phyloP scores from a whole-genome alignment of 495 filamentous ascomycete genomes.

The Lophiostoma macrostomum region DNA sequence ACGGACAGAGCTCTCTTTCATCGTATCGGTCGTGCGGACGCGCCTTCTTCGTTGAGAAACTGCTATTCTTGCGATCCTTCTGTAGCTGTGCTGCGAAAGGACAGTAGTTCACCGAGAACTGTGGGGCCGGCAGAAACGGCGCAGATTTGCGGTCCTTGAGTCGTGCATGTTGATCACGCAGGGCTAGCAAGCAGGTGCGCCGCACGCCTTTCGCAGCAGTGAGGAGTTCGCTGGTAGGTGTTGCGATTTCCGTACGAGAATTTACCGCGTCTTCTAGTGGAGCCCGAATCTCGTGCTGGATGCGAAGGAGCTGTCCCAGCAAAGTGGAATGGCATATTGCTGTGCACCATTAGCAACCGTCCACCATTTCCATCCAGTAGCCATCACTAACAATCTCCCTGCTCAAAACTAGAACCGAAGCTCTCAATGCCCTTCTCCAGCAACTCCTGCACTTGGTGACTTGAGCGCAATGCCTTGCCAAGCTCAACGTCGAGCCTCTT shows the following conservation, averaged over 20 bases:
- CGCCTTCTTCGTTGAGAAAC: slow-evolving; percentile 18
- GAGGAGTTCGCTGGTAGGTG: slow-evolving; percentile 20
- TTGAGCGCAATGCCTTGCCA: slow-evolving; percentile 6
- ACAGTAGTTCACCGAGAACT: slow-evolving; percentile 29
- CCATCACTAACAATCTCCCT: slow-evolving; percentile 19
- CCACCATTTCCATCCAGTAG: not conserved
- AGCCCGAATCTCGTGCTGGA: slow-evolving; percentile 22
- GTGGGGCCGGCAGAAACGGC: slow-evolving; percentile 20
- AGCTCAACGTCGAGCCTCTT: slow-evolving; percentile 12
- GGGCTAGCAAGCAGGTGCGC: slow-evolving; percentile 13
- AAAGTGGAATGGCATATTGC: slow-evolving; percentile 24
- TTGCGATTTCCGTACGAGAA: slow-evolving; percentile 1
- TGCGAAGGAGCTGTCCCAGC: slow-evolving; percentile 18
- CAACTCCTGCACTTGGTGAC: slow-evolving; percentile 4
- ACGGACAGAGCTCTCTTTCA: slow-evolving; percentile 27
- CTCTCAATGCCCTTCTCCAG: slow-evolving; percentile 9
- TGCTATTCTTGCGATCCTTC: slow-evolving; percentile 7
- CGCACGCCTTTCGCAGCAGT: slow-evolving; percentile 20
- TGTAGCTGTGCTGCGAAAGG: slow-evolving; percentile 18
- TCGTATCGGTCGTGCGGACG: slow-evolving; percentile 26
- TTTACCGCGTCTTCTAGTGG: slow-evolving; percentile 15
- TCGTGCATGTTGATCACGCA: slow-evolving; percentile 21
- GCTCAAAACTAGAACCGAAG: slow-evolving; percentile 20
- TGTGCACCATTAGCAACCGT: not conserved
- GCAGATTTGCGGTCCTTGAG: not conserved